Conservation (phyloP, 2,329 filamentous ascomycete genomes). For the Trichoderma atrobrunneum region DNA sequence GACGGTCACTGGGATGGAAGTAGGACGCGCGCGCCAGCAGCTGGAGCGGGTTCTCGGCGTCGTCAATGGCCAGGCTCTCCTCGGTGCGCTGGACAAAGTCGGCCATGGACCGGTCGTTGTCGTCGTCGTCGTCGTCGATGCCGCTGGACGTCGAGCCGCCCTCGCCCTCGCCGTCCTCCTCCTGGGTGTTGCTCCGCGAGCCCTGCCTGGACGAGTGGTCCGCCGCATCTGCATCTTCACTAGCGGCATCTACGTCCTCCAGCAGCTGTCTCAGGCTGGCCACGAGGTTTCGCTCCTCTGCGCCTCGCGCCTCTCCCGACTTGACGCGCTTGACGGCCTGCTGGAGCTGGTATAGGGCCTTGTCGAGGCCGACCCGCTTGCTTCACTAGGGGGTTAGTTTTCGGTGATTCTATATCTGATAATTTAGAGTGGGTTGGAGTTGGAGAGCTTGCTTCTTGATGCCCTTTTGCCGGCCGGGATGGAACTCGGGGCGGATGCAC, state of each 20-base stretch:
- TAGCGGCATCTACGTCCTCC: conserved; percentile 26
- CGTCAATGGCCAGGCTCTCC: conserved; percentile 62
- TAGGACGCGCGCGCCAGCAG: conserved; percentile 71
- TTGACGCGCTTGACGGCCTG: conserved; percentile 61
- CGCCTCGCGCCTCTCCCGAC: conserved; percentile 39
- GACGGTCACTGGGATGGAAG: conserved; percentile 48
- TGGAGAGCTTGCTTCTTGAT: conserved; percentile 65
- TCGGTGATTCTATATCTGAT: background rate
- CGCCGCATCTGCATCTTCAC: conserved; percentile 22
- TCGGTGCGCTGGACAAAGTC: conserved; percentile 35
- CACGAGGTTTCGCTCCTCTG: conserved; percentile 46
- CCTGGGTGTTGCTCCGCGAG: conserved; percentile 32
- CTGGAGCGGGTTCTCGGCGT: conserved; percentile 73
- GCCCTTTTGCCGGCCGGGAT: conserved; percentile 70
- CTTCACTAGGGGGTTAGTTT: conserved; percentile 39
- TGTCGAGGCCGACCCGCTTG: conserved; percentile 71
- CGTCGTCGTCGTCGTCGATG: conserved; percentile 34
- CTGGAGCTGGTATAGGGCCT: conserved; percentile 71
- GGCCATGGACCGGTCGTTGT: conserved; percentile 29
- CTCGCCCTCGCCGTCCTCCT: conserved; percentile 29
- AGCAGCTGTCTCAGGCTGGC: conserved; percentile 43
- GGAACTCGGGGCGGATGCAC: conserved; percentile 69
- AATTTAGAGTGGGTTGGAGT: background rate
- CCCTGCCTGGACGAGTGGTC: conserved; percentile 26
- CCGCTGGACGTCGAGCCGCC: conserved; percentile 33